These are phyloP conservation scores for Citeromyces siamensis DNA, from an alignment of 1,139 yeast genomes.

Conservation along the genomic window DNA sequence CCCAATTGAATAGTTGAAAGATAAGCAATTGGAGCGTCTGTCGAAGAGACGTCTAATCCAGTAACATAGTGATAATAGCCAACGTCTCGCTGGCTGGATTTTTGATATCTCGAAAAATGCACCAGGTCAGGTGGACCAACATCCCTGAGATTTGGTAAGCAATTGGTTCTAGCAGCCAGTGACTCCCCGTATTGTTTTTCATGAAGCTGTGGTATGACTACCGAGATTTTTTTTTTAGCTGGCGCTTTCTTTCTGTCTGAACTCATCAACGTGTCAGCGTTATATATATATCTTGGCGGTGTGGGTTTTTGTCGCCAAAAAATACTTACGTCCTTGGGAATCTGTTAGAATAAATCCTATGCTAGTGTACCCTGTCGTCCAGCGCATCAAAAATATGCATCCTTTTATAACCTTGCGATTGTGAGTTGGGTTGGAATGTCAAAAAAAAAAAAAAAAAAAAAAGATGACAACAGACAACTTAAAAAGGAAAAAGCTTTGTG, in stretches of 20 bases:
- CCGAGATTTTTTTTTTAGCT: constrained; percentile 8
- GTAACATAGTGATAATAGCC: constrained; percentile 58
- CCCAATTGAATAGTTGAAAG: constrained; percentile 45
- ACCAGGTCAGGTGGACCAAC: constrained; percentile 91
- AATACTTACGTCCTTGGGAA: no score
- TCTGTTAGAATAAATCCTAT: no score
- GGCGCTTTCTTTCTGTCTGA: constrained; percentile 1
- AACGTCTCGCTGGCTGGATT: constrained; percentile 22
- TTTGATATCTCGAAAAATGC: constrained; percentile 39
- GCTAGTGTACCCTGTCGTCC: no score
- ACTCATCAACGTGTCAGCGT: neutral
- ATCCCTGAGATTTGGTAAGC: constrained; percentile 20
- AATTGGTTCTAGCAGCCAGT: constrained; percentile 15
- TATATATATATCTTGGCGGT: neutral
- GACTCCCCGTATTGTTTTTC: constrained; percentile 19
- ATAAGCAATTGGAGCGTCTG: constrained; percentile 56
- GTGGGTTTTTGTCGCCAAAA: no score
- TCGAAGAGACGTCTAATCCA: constrained; percentile 49
- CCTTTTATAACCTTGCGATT: no score
- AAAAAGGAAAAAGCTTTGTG: no score
- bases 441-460: no score
- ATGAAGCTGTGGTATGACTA: constrained; percentile 16
- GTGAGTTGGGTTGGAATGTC: no score
- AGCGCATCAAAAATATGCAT: no score
- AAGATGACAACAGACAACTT: no score